Conservation (phyloP, 129 eudicot genomes). For the Cynara cardunculus region DNA sequence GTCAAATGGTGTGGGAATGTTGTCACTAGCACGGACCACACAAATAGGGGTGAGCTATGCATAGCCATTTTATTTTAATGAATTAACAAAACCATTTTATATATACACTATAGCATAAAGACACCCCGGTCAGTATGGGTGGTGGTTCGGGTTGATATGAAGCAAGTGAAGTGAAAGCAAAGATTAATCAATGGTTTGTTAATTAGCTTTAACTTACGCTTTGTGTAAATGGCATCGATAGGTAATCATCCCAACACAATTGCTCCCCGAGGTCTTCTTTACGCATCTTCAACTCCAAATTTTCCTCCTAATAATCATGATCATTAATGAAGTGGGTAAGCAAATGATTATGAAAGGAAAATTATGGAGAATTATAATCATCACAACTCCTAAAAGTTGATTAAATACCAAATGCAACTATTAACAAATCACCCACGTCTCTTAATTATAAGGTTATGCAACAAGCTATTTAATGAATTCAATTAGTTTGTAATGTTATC, state of each 20-base stretch:
- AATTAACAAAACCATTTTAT: background rate
- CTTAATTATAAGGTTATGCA: background rate
- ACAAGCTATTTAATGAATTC: background rate
- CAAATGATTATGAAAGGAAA: slow-evolving; percentile 10
- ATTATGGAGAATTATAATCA: slow-evolving; percentile 23
- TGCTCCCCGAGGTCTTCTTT: slow-evolving; percentile 58
- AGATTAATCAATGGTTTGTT: background rate
- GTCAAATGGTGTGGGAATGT: too few species aligned
- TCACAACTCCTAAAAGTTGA: slow-evolving; percentile 18
- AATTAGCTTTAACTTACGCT: slow-evolving; percentile 37
- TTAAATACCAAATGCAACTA: background rate
- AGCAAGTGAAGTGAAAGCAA: background rate
- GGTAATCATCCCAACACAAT: slow-evolving; percentile 77
- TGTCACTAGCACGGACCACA: too few species aligned
- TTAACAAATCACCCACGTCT: slow-evolving; percentile 9
- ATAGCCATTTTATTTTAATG: background rate
- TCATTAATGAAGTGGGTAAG: slow-evolving; percentile 20
- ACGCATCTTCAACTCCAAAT: slow-evolving; percentile 58
- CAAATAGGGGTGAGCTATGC: too few species aligned
- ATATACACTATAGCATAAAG: too few species aligned
- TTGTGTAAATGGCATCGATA: slow-evolving; percentile 77
- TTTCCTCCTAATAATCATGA: slow-evolving; percentile 66
- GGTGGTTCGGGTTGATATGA: background rate
- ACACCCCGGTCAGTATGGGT: background rate
- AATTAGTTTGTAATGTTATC: background rate